Evolutionary conservation across 2,329 filamentous ascomycete genomes (phyloP), one percentile per base, ranked within the genome.

Genomic region (Pseudopyricularia cyperi): DNA sequence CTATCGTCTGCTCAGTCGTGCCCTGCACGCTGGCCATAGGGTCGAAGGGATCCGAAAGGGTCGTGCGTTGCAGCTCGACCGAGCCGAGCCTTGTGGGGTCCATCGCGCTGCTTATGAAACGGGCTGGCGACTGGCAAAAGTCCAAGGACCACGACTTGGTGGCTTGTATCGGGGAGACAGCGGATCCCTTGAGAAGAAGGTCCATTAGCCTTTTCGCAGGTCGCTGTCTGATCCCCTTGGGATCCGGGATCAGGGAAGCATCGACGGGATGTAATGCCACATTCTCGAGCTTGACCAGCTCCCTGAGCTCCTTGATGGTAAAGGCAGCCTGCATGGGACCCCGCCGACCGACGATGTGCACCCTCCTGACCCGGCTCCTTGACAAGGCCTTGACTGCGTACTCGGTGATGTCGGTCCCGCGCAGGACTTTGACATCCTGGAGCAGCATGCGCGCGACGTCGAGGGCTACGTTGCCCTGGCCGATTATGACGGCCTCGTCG

Each of bases 391-490:
- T 82, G 14, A 97, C 67, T 1, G 93, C 93, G 60, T 87, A 78
- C 55, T 89, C 86, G 1, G 90, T 83, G 48, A 98, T 97, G 63
- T 98, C 93, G 0, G 93, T 96, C 60, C 82, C 83, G 7, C 79
- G 75, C 46, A 98, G 71, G 22, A 76, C 69, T 59, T 91, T 81
- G 1, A 94, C 71, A 55, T 87, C 79, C 51, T 85, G 82, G 14
- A 98, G 73, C 5, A 98, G 71, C 61, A 95, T 91, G 26, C 94
- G 79, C 1, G 91, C 89, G 15, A 98, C 87, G 65, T 98, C 93
- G 48, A 98, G 72, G 0, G 93, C 93, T 8, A 98, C 93, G 67
- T 98, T 98, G 15, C 93, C 93, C 62, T 98, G 91, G 2, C 93
- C 93, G 57, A 98, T 82, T 48, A 98, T 76, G 32, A 96, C 80